phyloP scores from a whole-genome alignment of 805 yeast species.

The Starmerella kuoi region DNA sequence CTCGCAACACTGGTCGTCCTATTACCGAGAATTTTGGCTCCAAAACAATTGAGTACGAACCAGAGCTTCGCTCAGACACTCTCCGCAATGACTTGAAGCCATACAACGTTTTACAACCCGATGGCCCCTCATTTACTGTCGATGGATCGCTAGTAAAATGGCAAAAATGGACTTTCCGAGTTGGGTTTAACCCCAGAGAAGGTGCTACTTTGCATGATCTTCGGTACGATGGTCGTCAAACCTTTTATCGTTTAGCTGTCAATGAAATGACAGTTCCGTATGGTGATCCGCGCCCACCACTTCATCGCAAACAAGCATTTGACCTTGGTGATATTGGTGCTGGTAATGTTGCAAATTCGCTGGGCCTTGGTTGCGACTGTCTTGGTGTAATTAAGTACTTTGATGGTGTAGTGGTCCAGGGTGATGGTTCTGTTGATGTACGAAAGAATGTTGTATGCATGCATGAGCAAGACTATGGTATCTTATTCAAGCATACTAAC shows the following conservation, averaged over 20 bases:
- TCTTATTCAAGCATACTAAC: conserved; percentile 65
- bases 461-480: conserved; percentile 77
- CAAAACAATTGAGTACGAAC: conserved; percentile 52
- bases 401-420: conserved; percentile 45
- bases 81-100: conserved; percentile 56
- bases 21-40: conserved; percentile 41
- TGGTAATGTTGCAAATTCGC: conserved; percentile 57
- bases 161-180: conserved; percentile 79
- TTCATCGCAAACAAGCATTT: conserved; percentile 75
- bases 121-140: conserved; percentile 58
- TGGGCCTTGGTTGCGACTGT: conserved; percentile 69
- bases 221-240: conserved; percentile 62
- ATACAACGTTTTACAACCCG: conserved; percentile 67
- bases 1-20: conserved; percentile 47
- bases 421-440: conserved; percentile 48
- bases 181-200: conserved; percentile 58
- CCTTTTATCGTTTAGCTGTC: conserved; percentile 58
- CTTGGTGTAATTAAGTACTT: conserved; percentile 65
- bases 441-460: conserved; percentile 63
- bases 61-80: conserved; percentile 50
- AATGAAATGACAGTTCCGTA: conserved; percentile 83
- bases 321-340: conserved; percentile 77
- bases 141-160: conserved; percentile 53
- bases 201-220: conserved; percentile 66
- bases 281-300: conserved; percentile 72